phyloP scores from a whole-genome alignment of 23 red algal species.

The Gracilariopsis chorda region DNA sequence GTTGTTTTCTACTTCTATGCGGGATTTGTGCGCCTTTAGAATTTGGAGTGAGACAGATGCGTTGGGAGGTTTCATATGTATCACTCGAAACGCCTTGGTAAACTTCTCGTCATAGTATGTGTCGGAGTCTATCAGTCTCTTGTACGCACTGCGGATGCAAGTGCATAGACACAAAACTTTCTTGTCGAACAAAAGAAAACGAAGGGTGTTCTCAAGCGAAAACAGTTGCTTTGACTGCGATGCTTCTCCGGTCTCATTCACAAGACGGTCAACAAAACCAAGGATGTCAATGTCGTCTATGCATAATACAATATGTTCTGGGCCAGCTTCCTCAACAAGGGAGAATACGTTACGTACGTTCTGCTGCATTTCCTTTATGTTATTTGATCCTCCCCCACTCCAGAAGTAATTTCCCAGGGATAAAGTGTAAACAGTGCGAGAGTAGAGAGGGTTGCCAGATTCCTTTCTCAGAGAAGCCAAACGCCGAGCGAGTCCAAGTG shows the following conservation, averaged over 20 bases:
- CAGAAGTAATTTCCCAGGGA: slow-evolving; percentile 52
- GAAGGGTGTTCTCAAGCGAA: slow-evolving; percentile 56
- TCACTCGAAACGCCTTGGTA: slow-evolving; percentile 53
- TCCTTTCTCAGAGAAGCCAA: background rate
- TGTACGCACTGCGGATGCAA: slow-evolving; percentile 52
- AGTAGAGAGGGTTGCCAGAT: slow-evolving; percentile 8
- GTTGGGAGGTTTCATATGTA: slow-evolving; percentile 35
- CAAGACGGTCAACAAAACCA: slow-evolving; percentile 46
- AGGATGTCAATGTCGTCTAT: slow-evolving; percentile 65
- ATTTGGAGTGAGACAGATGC: slow-evolving; percentile 15
- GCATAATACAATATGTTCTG: slow-evolving; percentile 61
- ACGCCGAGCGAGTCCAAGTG: slow-evolving; percentile 44
- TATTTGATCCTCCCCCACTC: background rate
- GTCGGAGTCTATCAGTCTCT: slow-evolving; percentile 36
- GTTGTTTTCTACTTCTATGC: slow-evolving; percentile 12
- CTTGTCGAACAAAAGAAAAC: slow-evolving; percentile 49
- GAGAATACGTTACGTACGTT: slow-evolving; percentile 19
- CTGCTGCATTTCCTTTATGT: slow-evolving; percentile 12
- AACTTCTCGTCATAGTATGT: slow-evolving; percentile 71
- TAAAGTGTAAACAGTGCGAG: slow-evolving; percentile 44
- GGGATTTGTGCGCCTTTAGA: background rate
- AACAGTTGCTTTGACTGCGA: background rate
- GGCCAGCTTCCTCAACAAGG: slow-evolving; percentile 42
- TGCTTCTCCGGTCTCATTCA: background rate
- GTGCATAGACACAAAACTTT: slow-evolving; percentile 67